These are phyloP conservation scores for Kwoniella mangroviensis DNA, from an alignment of 768 basidiomycete genomes.

Conservation along the genomic window DNA sequence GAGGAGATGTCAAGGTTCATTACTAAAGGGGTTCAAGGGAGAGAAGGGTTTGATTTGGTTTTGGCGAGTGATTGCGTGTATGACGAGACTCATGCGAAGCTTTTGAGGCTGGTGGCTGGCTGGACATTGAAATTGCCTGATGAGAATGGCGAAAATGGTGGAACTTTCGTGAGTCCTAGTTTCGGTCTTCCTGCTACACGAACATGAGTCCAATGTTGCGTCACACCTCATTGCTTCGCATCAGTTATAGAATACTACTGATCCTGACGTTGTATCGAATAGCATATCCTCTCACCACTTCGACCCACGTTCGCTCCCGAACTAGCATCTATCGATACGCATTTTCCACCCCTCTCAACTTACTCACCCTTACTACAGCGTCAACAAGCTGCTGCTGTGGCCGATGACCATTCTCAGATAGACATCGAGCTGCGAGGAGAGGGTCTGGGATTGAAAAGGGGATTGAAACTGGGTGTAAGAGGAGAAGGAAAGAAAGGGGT, in stretches of 20 bases:
- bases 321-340: slow-evolving; percentile 50
- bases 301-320: slow-evolving; percentile 56
- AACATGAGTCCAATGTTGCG: no score
- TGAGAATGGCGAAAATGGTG: slow-evolving; percentile 43
- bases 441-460: slow-evolving; percentile 36
- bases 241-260: no score
- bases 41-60: slow-evolving; percentile 52
- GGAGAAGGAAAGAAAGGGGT: slow-evolving; percentile 43
- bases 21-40: background rate
- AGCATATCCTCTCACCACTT: slow-evolving; percentile 57
- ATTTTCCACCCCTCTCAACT: slow-evolving; percentile 46
- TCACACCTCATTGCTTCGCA: no score
- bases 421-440: slow-evolving; percentile 28
- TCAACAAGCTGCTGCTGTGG: slow-evolving; percentile 4
- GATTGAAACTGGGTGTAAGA: slow-evolving; percentile 42
- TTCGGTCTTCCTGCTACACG: background rate
- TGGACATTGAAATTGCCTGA: slow-evolving; percentile 51
- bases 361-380: slow-evolving; percentile 31
- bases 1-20: slow-evolving; percentile 26
- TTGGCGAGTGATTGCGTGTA: slow-evolving; percentile 57
- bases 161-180: slow-evolving; percentile 52
- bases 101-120: slow-evolving; percentile 48
- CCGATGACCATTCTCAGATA: background rate
- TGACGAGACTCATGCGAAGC: slow-evolving; percentile 54
- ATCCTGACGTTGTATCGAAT: background rate